These are phyloP conservation scores for Umbelopsis sp. DNA, from an alignment of 371 early-diverging fungal species.

Conservation along the genomic window DNA sequence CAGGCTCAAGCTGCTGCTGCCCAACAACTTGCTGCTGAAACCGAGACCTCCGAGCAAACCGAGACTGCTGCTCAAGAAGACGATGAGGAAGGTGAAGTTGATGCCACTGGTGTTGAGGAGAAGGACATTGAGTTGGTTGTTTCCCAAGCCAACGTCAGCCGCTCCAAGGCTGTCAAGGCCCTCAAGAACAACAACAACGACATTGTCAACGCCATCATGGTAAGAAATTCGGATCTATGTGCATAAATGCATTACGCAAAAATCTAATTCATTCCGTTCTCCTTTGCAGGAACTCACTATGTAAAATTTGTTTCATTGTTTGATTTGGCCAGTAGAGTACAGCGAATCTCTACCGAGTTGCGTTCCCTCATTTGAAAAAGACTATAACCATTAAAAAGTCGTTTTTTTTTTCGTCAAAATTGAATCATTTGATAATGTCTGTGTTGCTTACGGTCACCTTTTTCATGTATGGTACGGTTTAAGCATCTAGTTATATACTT, in stretches of 20 bases:
- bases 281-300: slow-evolving; percentile 4
- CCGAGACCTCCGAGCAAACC: slow-evolving; percentile 53
- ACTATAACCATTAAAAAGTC: slow-evolving; percentile 12
- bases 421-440: too few relatives aligned
- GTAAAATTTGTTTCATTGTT: slow-evolving; percentile 17
- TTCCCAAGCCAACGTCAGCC: slow-evolving; percentile 85
- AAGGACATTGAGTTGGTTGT: slow-evolving; percentile 96
- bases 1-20: slow-evolving; percentile 76
- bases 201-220: slow-evolving; percentile 97
- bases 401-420: neutral
- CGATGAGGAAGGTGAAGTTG: slow-evolving; percentile 65
- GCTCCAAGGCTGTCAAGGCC: slow-evolving; percentile 92
- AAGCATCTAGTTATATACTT: too few relatives aligned
- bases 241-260: slow-evolving; percentile 28
- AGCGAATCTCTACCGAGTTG: slow-evolving; percentile 1
- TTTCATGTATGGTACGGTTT: too few relatives aligned
- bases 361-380: slow-evolving; percentile 15
- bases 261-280: neutral
- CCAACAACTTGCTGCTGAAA: slow-evolving; percentile 62
- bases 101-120: slow-evolving; percentile 79
- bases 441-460: too few relatives aligned
- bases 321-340: slow-evolving; percentile 10
- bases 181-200: slow-evolving; percentile 87
- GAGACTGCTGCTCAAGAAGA: slow-evolving; percentile 49
- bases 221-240: slow-evolving; percentile 21